These are phyloP conservation scores for Pseudogymnoascus sp. DNA, from an alignment of 2,329 filamentous ascomycete species.

Conservation along the genomic window DNA sequence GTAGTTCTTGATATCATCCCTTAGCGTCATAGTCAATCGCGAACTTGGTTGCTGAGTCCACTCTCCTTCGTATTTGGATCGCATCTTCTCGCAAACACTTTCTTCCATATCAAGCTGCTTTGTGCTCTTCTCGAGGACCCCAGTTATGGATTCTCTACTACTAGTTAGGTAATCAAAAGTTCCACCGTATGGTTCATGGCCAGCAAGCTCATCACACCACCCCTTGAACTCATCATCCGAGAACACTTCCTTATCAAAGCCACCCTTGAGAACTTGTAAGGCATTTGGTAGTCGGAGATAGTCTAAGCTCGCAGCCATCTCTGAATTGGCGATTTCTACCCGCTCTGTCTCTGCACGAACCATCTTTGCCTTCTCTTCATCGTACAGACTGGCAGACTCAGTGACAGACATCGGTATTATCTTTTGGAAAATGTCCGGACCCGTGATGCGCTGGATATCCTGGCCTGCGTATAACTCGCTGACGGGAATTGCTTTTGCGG, in stretches of 20 bases:
- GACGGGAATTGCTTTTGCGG: slow-evolving; percentile 93
- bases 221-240: slow-evolving; percentile 86
- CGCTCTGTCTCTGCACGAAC: slow-evolving; percentile 89
- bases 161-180: slow-evolving; percentile 73
- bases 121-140: slow-evolving; percentile 66
- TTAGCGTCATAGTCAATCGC: slow-evolving; percentile 75
- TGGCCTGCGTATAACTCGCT: slow-evolving; percentile 95
- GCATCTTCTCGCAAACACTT: slow-evolving; percentile 98
- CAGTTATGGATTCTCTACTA: slow-evolving; percentile 68
- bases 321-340: slow-evolving; percentile 84
- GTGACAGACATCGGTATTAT: slow-evolving; percentile 95
- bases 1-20: slow-evolving; percentile 81
- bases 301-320: slow-evolving; percentile 92
- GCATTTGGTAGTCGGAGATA: slow-evolving; percentile 86
- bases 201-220: slow-evolving; percentile 90
- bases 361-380: slow-evolving; percentile 96
- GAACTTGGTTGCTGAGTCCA: slow-evolving; percentile 98
- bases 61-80: slow-evolving; percentile 88
- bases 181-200: slow-evolving; percentile 68
- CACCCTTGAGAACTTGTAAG: slow-evolving; percentile 84
- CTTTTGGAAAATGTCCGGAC: slow-evolving; percentile 92
- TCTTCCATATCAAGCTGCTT: slow-evolving; percentile 96
- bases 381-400: slow-evolving; percentile 92
- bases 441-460: slow-evolving; percentile 94
- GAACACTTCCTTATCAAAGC: slow-evolving; percentile 78